Evolutionary conservation across 2,329 filamentous ascomycete species (phyloP), one percentile per base, ranked within the genome.

Genomic region (Claviceps cyperi): DNA sequence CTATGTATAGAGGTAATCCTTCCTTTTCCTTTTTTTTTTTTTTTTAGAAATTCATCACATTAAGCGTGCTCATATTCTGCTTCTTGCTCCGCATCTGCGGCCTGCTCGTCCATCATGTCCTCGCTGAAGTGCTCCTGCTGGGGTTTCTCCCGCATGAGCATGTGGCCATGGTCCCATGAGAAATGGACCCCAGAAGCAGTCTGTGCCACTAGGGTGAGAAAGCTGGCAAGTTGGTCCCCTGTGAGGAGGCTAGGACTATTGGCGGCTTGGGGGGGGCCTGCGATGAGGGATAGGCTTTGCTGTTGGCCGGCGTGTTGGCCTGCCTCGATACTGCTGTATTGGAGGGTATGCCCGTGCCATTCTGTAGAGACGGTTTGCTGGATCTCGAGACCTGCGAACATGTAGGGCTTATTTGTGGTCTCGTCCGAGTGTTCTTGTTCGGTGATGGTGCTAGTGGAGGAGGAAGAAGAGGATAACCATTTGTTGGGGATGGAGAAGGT

Each of bases 301-400:
- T 73, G 67, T 13, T 69, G 70, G 5, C 75, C 75, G 47, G 71
- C 72, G 51, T 73, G 70, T 47, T 68, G 66, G 0, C 75, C 75
- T 5, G 68, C 73, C 53, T 78, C 71, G 53, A 78, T 67, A 56
- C 67, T 71, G 19, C 68, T 74, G 66, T 78, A 78, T 7, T 65
- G 67, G 8, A 80, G 62, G 11, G 59, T 70, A 61, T 73, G 69
- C 43, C 66, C 68, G 6, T 64, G 53, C 59, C 70, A 73, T 2
- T 66, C 59, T 39, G 69, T 61, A 9, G 70, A 63, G 45, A 72
- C 61, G 22, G 65, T 61, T 51, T 73, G 72, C 44, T 71, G 74
- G 39, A 79, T 64, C 56, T 80, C 75, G 1, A 77, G 64, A 7
- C 75, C 74, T 46, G 67, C 65, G 59, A 78, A 77, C 15, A 67